Base-by-base conservation (phyloP, 257 asterid species). In the Misopates orontium region DNA sequence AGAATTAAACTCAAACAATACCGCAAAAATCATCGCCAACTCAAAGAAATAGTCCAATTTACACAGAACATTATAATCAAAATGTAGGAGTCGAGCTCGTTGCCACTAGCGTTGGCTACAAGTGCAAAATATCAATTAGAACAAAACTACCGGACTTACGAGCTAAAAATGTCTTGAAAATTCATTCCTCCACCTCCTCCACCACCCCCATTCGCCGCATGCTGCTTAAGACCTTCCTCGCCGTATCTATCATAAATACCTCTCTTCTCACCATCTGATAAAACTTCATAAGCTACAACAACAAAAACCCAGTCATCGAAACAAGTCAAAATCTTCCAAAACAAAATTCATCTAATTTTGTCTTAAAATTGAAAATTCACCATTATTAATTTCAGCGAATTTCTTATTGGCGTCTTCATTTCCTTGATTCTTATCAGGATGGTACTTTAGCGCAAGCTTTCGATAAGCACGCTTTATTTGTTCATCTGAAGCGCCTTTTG, bases 371-470 rank as follows among this genome's bases (percentile, higher is more conserved):
- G 8, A 13, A 49, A 23, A 13, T 12, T 25, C 70, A 90, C 99
- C 99, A 71, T 94, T 94, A 60, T 74, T 94, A 39, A 90, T 94
- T 79, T 94, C 99, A 8, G 96, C 96, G 56, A 94, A 90, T 81
- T 72, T 90, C 91, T 85, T 87, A 64, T 83, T 91, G 18, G 98
- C 98, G 70, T 91, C 98, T 49, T 88, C 96, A 63, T 91, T 91
- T 32, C 98, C 98, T 63, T 61, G 96, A 65, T 91, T 91, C 64
- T 91, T 91, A 70, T 91, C 96, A 1, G 96, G 96, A 56, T 91
- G 98, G 82, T 91, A 91, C 78, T 89, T 89, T 84, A 91, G 76
- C 0, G 98, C 98, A 64, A 91, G 96, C 82, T 89, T 91, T 67
- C 98, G 41, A 64, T 91, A 91, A 16, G 98, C 95, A 59, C 96